Conservation (phyloP, 2,329 filamentous ascomycete genomes). For the Sclerotinia borealis region DNA sequence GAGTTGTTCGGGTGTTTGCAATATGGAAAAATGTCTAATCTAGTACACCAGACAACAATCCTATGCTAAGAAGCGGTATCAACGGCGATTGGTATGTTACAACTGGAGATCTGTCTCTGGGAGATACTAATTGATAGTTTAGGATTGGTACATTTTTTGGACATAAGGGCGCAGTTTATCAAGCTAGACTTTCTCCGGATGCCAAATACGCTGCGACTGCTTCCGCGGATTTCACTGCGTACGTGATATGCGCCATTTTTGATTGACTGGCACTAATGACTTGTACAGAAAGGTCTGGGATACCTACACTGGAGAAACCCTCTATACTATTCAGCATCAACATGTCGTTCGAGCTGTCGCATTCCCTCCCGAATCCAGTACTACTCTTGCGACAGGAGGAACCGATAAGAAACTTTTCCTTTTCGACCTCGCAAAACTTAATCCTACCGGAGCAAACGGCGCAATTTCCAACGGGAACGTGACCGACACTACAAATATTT, state of each 20-base stretch:
- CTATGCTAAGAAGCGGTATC: conserved; percentile 93
- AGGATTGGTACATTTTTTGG: conserved; percentile 96
- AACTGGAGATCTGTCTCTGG: not conserved
- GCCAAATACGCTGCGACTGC: conserved; percentile 85
- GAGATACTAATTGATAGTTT: conserved; percentile 18
- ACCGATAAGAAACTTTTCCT: conserved; percentile 95
- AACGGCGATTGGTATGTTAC: conserved; percentile 78
- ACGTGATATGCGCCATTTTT: conserved; percentile 34
- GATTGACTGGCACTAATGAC: conserved; percentile 28
- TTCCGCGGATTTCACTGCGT: conserved; percentile 94
- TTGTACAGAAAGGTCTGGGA: conserved; percentile 86
- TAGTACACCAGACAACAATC: conserved; percentile 72
- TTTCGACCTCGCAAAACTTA: conserved; percentile 66
- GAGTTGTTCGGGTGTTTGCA: not conserved
- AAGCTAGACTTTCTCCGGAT: conserved; percentile 83
- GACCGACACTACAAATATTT: conserved; percentile 41
- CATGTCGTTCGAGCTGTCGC: conserved; percentile 94
- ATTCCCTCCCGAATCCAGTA: conserved; percentile 73
- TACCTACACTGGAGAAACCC: conserved; percentile 84
- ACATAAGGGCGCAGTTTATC: conserved; percentile 97
- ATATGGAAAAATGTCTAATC: conserved; percentile 9
- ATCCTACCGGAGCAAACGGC: conserved; percentile 25
- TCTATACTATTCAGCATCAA: conserved; percentile 81
- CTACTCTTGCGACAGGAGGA: conserved; percentile 87
- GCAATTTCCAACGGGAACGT: conserved; percentile 28